Evolutionary conservation across 2,329 filamentous ascomycete genomes (phyloP).

Genomic region (Colletotrichum eremochloae): DNA sequence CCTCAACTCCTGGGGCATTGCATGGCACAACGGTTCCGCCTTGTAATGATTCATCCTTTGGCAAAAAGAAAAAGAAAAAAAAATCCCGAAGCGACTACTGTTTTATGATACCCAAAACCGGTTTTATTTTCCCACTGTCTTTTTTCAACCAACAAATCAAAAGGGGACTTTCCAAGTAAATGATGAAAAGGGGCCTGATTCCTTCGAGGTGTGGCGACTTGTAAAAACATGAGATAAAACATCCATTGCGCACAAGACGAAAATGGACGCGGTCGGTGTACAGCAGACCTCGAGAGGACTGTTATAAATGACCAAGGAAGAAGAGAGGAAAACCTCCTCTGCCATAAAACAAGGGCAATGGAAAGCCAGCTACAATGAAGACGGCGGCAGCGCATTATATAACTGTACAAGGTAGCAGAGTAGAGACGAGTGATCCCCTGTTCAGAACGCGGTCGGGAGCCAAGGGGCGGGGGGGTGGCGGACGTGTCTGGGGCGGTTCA

Average conservation of each 20-base stretch:
- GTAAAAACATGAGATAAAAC: not conserved
- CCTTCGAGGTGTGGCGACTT: not conserved
- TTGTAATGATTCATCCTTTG: not conserved
- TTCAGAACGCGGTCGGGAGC: not conserved
- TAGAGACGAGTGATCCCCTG: not conserved
- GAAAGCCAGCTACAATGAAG: not conserved
- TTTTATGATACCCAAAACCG: constrained; percentile 8
- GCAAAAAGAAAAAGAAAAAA: not conserved
- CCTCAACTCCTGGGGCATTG: not conserved
- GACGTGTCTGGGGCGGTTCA: not conserved
- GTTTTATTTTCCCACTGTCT: not conserved
- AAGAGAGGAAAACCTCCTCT: too few species aligned
- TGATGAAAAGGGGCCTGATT: too few species aligned
- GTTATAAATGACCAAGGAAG: not conserved
- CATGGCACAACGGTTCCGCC: not conserved
- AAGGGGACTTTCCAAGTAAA: not conserved
- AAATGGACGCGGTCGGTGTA: not conserved
- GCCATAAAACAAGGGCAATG: not conserved
- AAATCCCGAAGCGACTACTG: not conserved
- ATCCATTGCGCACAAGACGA: not conserved
- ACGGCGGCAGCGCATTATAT: not conserved
- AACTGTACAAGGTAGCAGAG: not conserved
- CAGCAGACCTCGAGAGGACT: too few species aligned
- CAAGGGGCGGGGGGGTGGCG: not conserved
- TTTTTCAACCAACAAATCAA: not conserved